phyloP scores from a whole-genome alignment of 129 eudicot species.

The Chrysanthemum makinoi region DNA sequence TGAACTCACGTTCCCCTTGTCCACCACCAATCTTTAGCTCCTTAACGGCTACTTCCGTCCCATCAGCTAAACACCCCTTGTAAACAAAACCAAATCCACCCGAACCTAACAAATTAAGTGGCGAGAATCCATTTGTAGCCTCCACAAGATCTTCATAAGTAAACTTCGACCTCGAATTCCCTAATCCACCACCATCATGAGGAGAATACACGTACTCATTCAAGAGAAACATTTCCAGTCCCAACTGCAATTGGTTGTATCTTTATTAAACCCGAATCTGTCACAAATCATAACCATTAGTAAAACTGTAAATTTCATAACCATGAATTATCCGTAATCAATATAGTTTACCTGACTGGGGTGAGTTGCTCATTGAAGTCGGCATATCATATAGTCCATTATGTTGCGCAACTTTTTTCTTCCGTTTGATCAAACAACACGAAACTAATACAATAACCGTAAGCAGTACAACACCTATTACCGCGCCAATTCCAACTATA shows the following conservation, averaged over 20 bases:
- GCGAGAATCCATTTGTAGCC: slow-evolving; percentile 76
- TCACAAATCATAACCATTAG: slow-evolving; percentile 21
- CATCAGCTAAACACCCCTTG: slow-evolving; percentile 66
- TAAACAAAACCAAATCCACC: slow-evolving; percentile 95
- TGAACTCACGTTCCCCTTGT: slow-evolving; percentile 93
- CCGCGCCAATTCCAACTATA: slow-evolving; percentile 41
- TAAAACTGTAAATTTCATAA: neutral
- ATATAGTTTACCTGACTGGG: slow-evolving; percentile 48
- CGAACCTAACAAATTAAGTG: slow-evolving; percentile 63
- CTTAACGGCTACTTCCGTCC: slow-evolving; percentile 85
- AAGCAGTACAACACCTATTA: slow-evolving; percentile 42
- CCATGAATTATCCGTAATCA: neutral
- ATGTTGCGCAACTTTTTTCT: slow-evolving; percentile 35
- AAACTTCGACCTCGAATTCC: slow-evolving; percentile 56
- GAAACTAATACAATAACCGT: slow-evolving; percentile 32
- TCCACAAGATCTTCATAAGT: slow-evolving; percentile 51
- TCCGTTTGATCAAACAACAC: slow-evolving; percentile 42
- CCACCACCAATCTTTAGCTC: slow-evolving; percentile 87
- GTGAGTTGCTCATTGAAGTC: slow-evolving; percentile 46
- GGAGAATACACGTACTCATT: slow-evolving; percentile 35
- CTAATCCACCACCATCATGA: slow-evolving; percentile 44
- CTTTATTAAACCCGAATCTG: slow-evolving; percentile 60
- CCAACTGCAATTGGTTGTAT: slow-evolving; percentile 27
- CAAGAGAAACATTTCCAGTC: slow-evolving; percentile 30
- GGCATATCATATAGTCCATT: slow-evolving; percentile 37